A percentile compares a stretch with the other conserved stretches of the same genome.
Conservation (phyloP, 257 asterid genomes). For the Solanum tarijense region DNA sequence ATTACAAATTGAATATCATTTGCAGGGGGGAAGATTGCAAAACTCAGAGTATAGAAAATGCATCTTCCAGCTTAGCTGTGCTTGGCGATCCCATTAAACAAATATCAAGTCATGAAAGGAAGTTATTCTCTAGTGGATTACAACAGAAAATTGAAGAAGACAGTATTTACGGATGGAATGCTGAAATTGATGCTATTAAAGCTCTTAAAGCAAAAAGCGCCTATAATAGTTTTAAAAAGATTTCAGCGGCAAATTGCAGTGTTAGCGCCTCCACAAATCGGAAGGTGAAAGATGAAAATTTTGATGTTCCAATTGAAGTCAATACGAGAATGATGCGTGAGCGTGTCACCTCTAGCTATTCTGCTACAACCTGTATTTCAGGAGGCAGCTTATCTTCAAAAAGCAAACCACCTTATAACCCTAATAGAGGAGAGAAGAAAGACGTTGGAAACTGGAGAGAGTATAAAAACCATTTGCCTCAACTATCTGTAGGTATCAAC, state of each 20-base stretch:
- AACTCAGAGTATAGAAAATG: constrained; percentile 8
- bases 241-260: background rate
- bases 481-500: constrained; percentile 9
- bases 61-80: constrained; percentile 13
- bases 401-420: background rate
- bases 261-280: background rate
- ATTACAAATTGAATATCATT: background rate
- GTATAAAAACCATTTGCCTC: constrained; percentile 9
- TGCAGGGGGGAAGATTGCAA: constrained; percentile 50
- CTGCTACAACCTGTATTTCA: background rate
- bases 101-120: constrained; percentile 19
- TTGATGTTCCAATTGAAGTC: background rate
- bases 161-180: background rate
- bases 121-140: background rate
- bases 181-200: constrained; percentile 2
- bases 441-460: background rate
- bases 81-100: constrained; percentile 29
- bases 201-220: constrained; percentile 4
- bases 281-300: background rate
- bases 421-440: background rate
- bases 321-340: background rate
- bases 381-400: constrained; percentile 3
- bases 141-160: constrained; percentile 9
- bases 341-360: background rate
- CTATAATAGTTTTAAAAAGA: background rate